Conservation (phyloP, 805 yeast species). For the Spathaspora arborariae region DNA sequence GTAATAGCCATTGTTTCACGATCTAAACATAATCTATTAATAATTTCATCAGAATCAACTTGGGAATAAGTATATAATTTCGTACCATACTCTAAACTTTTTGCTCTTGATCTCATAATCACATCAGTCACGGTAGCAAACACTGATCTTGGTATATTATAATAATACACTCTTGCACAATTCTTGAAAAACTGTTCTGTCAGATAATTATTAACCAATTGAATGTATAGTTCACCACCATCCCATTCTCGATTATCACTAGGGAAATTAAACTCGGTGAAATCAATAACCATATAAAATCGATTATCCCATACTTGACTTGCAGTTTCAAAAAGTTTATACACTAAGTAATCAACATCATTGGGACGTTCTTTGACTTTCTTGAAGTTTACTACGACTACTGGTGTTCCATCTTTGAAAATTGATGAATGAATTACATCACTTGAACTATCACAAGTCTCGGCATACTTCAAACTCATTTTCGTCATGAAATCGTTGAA, state of each 20-base stretch:
- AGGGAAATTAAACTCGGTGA: conserved; percentile 52
- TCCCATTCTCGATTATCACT: conserved; percentile 9
- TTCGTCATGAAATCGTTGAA: conserved; percentile 73
- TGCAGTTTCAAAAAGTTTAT: conserved; percentile 58
- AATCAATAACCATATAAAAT: conserved; percentile 61
- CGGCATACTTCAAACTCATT: conserved; percentile 52
- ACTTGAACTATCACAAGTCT: conserved; percentile 21
- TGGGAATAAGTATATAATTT: conserved; percentile 30
- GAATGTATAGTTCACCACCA: conserved; percentile 23
- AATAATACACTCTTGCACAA: conserved; percentile 52
- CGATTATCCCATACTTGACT: conserved; percentile 70
- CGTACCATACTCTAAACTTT: conserved; percentile 14
- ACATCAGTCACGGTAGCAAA: conserved; percentile 18
- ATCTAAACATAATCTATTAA: conserved; percentile 33
- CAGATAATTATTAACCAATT: conserved; percentile 39
- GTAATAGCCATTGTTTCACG: conserved; percentile 31
- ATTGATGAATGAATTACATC: conserved; percentile 61
- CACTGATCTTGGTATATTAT: conserved; percentile 39
- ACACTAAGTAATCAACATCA: conserved; percentile 50
- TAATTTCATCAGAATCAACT: conserved; percentile 29
- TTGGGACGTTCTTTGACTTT: conserved; percentile 28
- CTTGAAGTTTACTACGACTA: conserved; percentile 50
- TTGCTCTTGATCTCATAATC: conserved; percentile 17
- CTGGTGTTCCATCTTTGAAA: conserved; percentile 70
- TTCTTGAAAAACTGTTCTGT: conserved; percentile 51